Evolutionary conservation across 306 rosid genomes (phyloP).

Genomic region (Luffa acutangula): DNA sequence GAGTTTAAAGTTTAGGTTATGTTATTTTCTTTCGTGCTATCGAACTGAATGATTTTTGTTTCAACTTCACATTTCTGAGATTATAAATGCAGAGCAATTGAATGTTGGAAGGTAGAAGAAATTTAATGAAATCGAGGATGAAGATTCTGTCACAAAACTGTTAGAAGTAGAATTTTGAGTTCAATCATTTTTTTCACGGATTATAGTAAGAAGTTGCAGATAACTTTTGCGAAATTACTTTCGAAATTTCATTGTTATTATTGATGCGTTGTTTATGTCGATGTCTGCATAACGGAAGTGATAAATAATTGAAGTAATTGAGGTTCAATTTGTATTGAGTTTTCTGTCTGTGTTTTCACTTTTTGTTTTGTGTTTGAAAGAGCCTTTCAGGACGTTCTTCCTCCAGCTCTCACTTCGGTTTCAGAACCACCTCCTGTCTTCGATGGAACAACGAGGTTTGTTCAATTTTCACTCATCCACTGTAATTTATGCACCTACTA

Average conservation of each 20-base stretch:
- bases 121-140: neutral
- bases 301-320: neutral
- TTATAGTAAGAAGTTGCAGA: neutral
- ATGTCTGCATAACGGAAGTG: neutral
- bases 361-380: neutral
- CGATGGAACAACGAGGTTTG: conserved; percentile 76
- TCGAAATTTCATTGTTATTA: neutral
- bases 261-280: neutral
- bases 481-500: neutral
- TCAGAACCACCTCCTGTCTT: conserved; percentile 72
- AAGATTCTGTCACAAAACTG: neutral
- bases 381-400: conserved; percentile 42
- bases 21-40: neutral
- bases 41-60: neutral
- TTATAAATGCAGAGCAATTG: neutral
- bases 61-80: neutral
- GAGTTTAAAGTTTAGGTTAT: neutral
- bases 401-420: conserved; percentile 47
- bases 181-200: neutral
- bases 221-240: neutral
- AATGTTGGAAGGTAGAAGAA: neutral
- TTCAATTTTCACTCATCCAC: neutral
- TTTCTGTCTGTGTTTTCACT: neutral
- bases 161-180: neutral
- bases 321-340: neutral